Base-by-base conservation (phyloP, 2,329 filamentous ascomycete species). In the Fusarium sororula region DNA sequence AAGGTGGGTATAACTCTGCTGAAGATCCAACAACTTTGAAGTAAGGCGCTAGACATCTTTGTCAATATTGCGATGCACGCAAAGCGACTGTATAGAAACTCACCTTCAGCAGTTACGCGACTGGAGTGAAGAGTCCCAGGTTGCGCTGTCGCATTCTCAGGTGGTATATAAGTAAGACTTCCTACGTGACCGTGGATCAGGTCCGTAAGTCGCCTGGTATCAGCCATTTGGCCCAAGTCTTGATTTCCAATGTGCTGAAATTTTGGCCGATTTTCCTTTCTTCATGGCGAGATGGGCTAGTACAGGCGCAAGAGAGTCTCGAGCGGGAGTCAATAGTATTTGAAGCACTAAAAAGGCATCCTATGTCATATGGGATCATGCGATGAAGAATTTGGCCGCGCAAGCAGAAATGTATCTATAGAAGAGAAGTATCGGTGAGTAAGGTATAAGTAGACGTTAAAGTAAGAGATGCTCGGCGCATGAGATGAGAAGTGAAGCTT, bases 191-290 rank as follows among this genome's bases (percentile, higher is more conserved):
- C 82, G 57, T 81, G 75, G 41, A 76, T 68, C 20, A 81, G 79
- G 76, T 81, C 81, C 39, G 76, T 71, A 44, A 81, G 71, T 56
- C 77, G 77, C 69, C 77, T 76, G 39, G 72, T 70, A 60, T 84
- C 81, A 83, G 81, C 81, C 82, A 84, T 84, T 80, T 78, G 78
- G 79, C 61, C 77, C 76, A 56, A 78, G 77, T 73, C 76, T 71
- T 65, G 74, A 79, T 78, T 73, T 82, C 77, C 76, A 78, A 74
- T 77, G 57, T 75, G 72, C 72, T 63, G 70, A 76, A 64, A 73
- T 61, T 62, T 68, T 75, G 71, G 62, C 62, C 72, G 66, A 75
- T 66, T 61, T 78, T 74, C 74, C 70, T 74, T 73, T 79, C 78
- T 80, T 82, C 81, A 83, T 83, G 69, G 76, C 81, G 80, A 77